Evolutionary conservation across 352 stramenopile species (phyloP), one percentile per base, ranked within the genome.

Genomic region (Globisporangium paroecandrum): DNA sequence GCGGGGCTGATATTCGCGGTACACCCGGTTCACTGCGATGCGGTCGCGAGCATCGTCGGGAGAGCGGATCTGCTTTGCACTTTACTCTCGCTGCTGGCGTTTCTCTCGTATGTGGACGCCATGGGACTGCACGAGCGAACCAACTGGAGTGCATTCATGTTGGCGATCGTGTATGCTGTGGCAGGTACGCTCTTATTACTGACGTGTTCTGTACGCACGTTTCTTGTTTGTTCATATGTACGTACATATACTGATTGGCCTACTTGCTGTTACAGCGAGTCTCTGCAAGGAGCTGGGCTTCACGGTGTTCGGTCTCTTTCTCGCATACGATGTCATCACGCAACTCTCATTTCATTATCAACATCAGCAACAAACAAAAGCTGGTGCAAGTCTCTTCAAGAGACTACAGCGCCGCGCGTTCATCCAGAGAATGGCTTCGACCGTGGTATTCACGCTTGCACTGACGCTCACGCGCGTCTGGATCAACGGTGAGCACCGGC

Each of bases 11-110:
- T 98, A 46, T 98, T 98, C 66, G 89, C 89, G 4, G 88, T 97
- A 24, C 92, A 98, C 65, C 89, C 91, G 8, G 80, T 98, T 29
- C 93, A 98, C 64, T 93, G 89, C 46, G 92, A 98, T 67, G 87
- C 92, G 1, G 76, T 98, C 18, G 89, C 90, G 1, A 95, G 90
- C 62, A 81, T 98, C 43, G 94, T 98, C 10, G 92, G 93, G 3
- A 81, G 94, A 32, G 93, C 91, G 0, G 94, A 98, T 74, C 71
- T 98, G 54, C 72, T 98, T 6, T 94, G 82, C 29, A 90, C 88
- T 1, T 61, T 82, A 10, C 78, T 97, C 46, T 83, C 82, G 5
- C 54, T 97, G 1, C 24, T 68, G 24, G 82, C 83, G 0, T 88
- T 97, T 38, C 64, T 87, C n/a, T 47, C 66, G 6, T 94, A 96